Conservation (phyloP, 345 rosid genomes). For the Syzygium oleosum region DNA sequence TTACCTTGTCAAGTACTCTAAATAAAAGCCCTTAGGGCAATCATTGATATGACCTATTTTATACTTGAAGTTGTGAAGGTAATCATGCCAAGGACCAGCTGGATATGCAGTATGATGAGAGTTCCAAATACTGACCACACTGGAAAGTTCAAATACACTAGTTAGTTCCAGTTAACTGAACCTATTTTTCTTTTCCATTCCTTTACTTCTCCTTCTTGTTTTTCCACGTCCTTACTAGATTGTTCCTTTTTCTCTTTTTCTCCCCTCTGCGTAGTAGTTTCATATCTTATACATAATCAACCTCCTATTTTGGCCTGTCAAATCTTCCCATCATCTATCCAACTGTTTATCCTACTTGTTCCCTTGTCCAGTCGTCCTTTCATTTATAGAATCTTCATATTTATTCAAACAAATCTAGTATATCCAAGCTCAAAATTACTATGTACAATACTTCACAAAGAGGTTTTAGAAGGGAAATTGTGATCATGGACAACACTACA, state of each 20-base stretch:
- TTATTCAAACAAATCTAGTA: not conserved
- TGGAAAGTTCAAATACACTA: not conserved
- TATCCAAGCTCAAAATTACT: not conserved
- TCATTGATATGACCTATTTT: not conserved
- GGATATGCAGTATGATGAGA: not conserved
- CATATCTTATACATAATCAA: not conserved
- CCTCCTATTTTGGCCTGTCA: not conserved
- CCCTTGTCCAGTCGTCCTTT: not conserved
- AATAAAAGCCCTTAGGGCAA: not conserved
- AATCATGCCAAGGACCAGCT: not conserved
- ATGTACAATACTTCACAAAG: not conserved
- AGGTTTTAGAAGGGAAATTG: not conserved
- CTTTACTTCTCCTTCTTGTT: not conserved
- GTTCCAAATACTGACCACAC: not conserved
- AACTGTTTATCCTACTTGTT: not conserved
- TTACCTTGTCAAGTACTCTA: not conserved
- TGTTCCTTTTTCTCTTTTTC: not conserved
- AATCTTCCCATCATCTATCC: not conserved
- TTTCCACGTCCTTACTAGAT: not conserved
- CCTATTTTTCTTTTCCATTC: not conserved
- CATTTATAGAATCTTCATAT: not conserved
- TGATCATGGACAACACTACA: not conserved
- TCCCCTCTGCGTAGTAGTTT: not conserved
- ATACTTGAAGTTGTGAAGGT: not conserved
- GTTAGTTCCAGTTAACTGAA: not conserved